Evolutionary conservation across 1,284 basidiomycete genomes (phyloP), one percentile per base, ranked within the genome.

Genomic region (Dichomitus squalens): DNA sequence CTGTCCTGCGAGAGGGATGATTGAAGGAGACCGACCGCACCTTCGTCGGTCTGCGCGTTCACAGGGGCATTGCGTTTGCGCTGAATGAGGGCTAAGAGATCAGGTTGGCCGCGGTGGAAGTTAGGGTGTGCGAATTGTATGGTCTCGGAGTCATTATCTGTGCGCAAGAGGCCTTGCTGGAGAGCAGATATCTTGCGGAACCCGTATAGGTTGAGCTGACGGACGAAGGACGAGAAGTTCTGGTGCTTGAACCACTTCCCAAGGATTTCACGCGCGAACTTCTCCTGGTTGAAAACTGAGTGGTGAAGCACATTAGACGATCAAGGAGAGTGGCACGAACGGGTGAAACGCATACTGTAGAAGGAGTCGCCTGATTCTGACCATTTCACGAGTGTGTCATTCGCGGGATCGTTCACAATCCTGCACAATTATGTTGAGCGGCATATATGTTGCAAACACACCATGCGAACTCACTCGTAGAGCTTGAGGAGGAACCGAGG

Each of bases 191-290:
- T 92, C 78, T 95, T 95, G 80, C 95, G 93, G 71, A 96, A 96
- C 43, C 93, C 94, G 72, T 96, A 96, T 93, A 97, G 97, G 80
- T 98, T 98, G 67, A 98, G 83, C 73, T 98, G 96, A 27, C 96
- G 86, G 36, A 98, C 95, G 71, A 98, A 98, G 38, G 92, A 94
- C 47, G 87, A 88, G 72, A 97, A 97, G 74, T 96, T 96, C 64
- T 89, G 87, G 76, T 98, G 96, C 72, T 98, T 98, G 86, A 98
- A 98, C 90, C 92, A 98, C 48, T 88, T 84, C 1, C 93, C 93
- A 4, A 98, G 82, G 25, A 97, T 84, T 72, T 98, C 92, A 44
- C 89, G 87, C 2, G 93, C 92, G 69, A 99, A 95, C n/a, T 88
- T 87, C 71, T 98, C 95, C 66, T 95, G 92, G 74, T 97, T 92